phyloP scores from a whole-genome alignment of 2,329 filamentous ascomycete species.

The Penicillium decumbens region DNA sequence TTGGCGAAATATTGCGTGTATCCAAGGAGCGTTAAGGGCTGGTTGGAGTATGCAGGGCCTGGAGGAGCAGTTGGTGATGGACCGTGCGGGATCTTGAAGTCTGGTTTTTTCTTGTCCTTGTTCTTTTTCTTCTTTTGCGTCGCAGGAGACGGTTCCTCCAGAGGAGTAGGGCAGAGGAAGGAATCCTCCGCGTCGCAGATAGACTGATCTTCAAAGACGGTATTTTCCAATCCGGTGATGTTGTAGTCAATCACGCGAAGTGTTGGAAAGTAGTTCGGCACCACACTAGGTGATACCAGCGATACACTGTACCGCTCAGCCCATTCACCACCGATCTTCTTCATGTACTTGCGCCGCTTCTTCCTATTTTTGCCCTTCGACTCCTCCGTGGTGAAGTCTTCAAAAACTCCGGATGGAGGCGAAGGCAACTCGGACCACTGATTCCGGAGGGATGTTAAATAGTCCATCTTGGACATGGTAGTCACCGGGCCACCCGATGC shows the following conservation, averaged over 20 bases:
- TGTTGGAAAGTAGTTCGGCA: conserved; percentile 88
- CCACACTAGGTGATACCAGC: conserved; percentile 77
- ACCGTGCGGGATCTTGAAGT: conserved; percentile 62
- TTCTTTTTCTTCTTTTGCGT: conserved; percentile 41
- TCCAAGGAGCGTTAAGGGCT: conserved; percentile 70
- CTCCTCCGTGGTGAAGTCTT: conserved; percentile 12
- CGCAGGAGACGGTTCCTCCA: neutral
- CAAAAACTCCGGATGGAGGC: conserved; percentile 33
- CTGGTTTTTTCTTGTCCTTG: conserved; percentile 49
- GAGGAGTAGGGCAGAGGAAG: neutral
- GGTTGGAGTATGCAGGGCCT: conserved; percentile 84
- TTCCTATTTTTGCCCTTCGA: conserved; percentile 42
- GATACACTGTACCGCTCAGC: conserved; percentile 81
- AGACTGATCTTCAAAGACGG: conserved; percentile 33
- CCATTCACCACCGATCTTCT: conserved; percentile 71
- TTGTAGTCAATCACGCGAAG: conserved; percentile 94
- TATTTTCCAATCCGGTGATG: conserved; percentile 66
- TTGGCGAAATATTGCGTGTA: conserved; percentile 94
- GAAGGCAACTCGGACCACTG: conserved; percentile 73
- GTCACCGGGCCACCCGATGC: conserved; percentile 50
- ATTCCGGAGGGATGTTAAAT: conserved; percentile 70
- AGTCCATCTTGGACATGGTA: conserved; percentile 66
- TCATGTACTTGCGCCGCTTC: conserved; percentile 52
- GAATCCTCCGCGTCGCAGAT: neutral
- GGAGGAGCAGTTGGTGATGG: conserved; percentile 70